A percentile compares a stretch with the other conserved stretches of the same genome.
Conservation (phyloP, 1,284 basidiomycete species). For the Chalciporus sp. region DNA sequence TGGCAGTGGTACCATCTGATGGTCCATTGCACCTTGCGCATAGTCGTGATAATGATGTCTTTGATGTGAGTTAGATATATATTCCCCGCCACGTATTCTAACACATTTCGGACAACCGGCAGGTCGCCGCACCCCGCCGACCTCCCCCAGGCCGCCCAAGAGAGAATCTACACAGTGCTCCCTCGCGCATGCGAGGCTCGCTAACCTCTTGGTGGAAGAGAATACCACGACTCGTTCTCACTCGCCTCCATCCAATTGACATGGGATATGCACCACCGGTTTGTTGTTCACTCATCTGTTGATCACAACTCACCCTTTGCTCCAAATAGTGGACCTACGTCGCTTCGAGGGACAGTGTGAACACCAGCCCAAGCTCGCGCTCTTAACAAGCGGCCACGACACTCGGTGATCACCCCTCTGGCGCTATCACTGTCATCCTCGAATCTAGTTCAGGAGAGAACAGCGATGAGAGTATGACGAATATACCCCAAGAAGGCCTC, state of each 20-base stretch:
- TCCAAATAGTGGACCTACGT: not conserved
- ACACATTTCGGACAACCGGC: too few relatives aligned
- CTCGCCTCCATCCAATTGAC: not conserved
- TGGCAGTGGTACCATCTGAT: too few relatives aligned
- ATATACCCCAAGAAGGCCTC: too few relatives aligned
- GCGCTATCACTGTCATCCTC: too few relatives aligned
- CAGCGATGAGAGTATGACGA: too few relatives aligned
- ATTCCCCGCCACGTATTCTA: too few relatives aligned
- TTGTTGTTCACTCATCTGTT: not conserved
- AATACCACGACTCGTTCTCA: not conserved
- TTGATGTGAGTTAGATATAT: too few relatives aligned
- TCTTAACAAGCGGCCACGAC: too few relatives aligned
- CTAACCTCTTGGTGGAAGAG: not conserved
- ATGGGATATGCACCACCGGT: not conserved
- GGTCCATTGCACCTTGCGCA: not conserved
- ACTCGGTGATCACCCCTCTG: too few relatives aligned
- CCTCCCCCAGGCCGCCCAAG: not conserved
- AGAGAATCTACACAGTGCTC: not conserved
- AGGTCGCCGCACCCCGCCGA: not conserved
- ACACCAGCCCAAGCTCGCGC: too few relatives aligned
- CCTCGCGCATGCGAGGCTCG: not conserved
- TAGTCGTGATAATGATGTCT: too few relatives aligned
- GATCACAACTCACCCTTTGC: not conserved
- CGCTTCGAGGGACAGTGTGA: not conserved
- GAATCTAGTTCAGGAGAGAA: too few relatives aligned